Evolutionary conservation across 176 grass and related monocot genomes (phyloP).

Genomic region (Triticum dicoccoides): DNA sequence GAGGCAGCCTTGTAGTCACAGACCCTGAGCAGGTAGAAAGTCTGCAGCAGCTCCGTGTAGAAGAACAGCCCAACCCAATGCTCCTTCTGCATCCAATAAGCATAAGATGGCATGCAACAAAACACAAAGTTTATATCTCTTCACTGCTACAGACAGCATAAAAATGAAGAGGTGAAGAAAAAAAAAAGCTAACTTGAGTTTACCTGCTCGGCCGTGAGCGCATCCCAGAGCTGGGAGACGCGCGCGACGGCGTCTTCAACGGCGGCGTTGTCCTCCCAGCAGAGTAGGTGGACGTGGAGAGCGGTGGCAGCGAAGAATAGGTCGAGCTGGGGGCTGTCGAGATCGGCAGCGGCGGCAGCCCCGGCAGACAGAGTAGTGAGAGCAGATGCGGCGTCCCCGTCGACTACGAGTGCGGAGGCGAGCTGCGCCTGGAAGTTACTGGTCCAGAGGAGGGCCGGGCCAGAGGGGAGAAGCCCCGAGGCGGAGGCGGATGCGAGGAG

Average conservation of each 20-base stretch:
- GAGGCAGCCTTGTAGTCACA: conserved; percentile 87
- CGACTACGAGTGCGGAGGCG: conserved; percentile 64
- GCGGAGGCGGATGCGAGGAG: conserved; percentile 44
- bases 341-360: conserved; percentile 54
- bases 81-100: conserved; percentile 46
- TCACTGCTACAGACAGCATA: not conserved
- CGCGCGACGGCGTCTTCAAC: conserved; percentile 49
- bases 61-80: conserved; percentile 86
- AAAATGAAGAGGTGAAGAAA: not conserved
- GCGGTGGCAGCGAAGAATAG: conserved; percentile 86
- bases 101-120: not conserved
- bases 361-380: conserved; percentile 53
- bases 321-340: conserved; percentile 70
- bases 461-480: conserved; percentile 27
- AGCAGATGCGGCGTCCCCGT: conserved; percentile 63
- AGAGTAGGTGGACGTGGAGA: conserved; percentile 75
- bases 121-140: not conserved
- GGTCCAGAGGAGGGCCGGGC: conserved; percentile 56
- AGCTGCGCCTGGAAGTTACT: conserved; percentile 92
- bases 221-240: conserved; percentile 53
- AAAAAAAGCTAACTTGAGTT: not conserved
- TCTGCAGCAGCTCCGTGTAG: conserved; percentile 71
- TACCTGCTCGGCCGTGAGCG: conserved; percentile 66
- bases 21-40: conserved; percentile 84
- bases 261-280: conserved; percentile 66